phyloP scores from a whole-genome alignment of 441 rosid species.

The Aquilaria agallochum region DNA sequence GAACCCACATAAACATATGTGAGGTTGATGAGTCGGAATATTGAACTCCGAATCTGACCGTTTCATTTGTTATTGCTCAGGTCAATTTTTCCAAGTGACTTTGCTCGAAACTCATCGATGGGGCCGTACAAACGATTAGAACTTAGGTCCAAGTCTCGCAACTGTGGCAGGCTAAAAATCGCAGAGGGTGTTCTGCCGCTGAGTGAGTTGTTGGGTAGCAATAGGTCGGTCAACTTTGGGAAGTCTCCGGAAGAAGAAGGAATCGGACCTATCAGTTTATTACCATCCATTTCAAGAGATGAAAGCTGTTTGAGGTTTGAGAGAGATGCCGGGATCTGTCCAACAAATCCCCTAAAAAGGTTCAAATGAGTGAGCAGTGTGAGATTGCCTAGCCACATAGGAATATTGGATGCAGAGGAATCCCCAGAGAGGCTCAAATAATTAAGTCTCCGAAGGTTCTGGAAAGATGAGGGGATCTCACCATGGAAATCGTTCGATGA shows the following conservation, averaged over 20 bases:
- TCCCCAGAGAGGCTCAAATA: not conserved
- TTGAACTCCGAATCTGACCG: not conserved
- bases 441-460: not conserved
- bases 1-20: too few species aligned
- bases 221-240: not conserved
- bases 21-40: too few species aligned
- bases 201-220: not conserved
- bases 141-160: not conserved
- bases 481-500: not conserved
- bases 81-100: not conserved
- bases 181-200: constrained; percentile 9
- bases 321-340: not conserved
- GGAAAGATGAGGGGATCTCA: not conserved
- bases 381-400: not conserved
- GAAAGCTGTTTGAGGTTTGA: not conserved
- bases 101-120: not conserved
- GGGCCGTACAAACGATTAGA: constrained; percentile 1
- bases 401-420: not conserved
- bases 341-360: not conserved
- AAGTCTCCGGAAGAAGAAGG: not conserved
- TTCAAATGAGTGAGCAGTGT: not conserved
- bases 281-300: not conserved
- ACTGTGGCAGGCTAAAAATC: constrained; percentile 9
- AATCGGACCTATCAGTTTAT: not conserved
- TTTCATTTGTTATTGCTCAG: constrained; percentile 1